A percentile compares a stretch with the other conserved stretches of the same genome.
Evolutionary conservation across 352 stramenopile species (phyloP).

Genomic region (Globisporangium irregulare): DNA sequence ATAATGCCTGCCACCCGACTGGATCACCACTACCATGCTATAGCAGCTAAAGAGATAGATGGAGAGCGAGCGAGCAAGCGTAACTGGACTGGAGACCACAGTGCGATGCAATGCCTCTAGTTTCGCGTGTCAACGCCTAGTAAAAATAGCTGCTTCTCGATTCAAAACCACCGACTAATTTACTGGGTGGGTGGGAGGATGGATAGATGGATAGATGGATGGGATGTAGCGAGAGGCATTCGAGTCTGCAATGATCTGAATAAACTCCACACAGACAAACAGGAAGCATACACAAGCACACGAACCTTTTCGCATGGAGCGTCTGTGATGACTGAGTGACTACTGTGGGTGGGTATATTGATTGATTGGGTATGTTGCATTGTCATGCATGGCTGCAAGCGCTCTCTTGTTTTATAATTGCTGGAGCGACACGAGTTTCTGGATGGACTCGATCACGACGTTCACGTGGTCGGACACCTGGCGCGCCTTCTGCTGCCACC

Average conservation of each 20-base stretch:
- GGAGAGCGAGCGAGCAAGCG: not conserved
- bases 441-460: constrained; percentile 69
- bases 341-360: not conserved
- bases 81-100: not conserved
- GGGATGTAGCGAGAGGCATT: too few relatives aligned
- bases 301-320: too few relatives aligned
- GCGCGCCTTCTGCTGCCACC: constrained; percentile 67
- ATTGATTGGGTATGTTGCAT: not conserved
- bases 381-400: not conserved
- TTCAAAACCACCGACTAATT: too few relatives aligned
- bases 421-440: constrained; percentile 68
- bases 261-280: too few relatives aligned
- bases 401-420: constrained; percentile 13
- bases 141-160: not conserved
- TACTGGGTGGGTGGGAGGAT: too few relatives aligned
- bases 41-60: not conserved
- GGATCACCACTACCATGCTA: not conserved
- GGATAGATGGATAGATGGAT: too few relatives aligned
- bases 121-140: not conserved
- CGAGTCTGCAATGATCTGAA: too few relatives aligned
- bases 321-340: too few relatives aligned
- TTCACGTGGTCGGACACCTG: constrained; percentile 74
- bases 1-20: not conserved
- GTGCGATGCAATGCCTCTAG: not conserved
- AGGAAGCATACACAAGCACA: too few relatives aligned